Percentiles rank a stretch among this genome's conserved stretches.
phyloP scores from a whole-genome alignment of 192 early-diverging fungal genomes.

The Paraglomus occultum region DNA sequence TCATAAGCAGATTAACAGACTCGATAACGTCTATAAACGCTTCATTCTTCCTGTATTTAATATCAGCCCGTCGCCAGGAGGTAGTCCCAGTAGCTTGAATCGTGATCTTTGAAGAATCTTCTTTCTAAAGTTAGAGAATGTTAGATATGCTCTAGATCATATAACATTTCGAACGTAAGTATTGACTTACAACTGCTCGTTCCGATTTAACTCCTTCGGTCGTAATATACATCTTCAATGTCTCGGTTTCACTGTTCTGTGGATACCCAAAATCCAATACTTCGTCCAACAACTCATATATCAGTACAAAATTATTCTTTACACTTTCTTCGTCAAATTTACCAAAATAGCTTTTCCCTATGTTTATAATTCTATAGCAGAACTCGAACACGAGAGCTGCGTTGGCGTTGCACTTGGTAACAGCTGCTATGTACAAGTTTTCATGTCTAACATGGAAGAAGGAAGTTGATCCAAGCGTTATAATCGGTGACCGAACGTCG shows the following conservation, averaged over 20 bases:
- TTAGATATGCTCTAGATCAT: neutral
- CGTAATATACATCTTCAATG: slow-evolving; percentile 83
- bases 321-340: slow-evolving; percentile 81
- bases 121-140: slow-evolving; percentile 31
- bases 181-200: slow-evolving; percentile 46
- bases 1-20: slow-evolving; percentile 90
- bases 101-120: slow-evolving; percentile 75
- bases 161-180: too few species aligned
- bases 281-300: slow-evolving; percentile 86
- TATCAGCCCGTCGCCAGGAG: slow-evolving; percentile 89
- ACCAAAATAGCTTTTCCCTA: slow-evolving; percentile 76
- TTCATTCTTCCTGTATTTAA: slow-evolving; percentile 97
- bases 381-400: slow-evolving; percentile 82
- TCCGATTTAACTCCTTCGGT: slow-evolving; percentile 83
- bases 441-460: slow-evolving; percentile 98
- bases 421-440: slow-evolving; percentile 89
- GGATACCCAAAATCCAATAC: slow-evolving; percentile 87
- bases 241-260: slow-evolving; percentile 81
- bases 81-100: slow-evolving; percentile 96
- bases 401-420: slow-evolving; percentile 76
- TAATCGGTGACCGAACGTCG: slow-evolving; percentile 83
- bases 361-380: slow-evolving; percentile 68
- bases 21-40: slow-evolving; percentile 99
- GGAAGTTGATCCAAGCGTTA: slow-evolving; percentile 83
- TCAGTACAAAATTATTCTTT: slow-evolving; percentile 84